Evolutionary conservation across 352 stramenopile species (phyloP).

Genomic region (Plasmopara viticola): DNA sequence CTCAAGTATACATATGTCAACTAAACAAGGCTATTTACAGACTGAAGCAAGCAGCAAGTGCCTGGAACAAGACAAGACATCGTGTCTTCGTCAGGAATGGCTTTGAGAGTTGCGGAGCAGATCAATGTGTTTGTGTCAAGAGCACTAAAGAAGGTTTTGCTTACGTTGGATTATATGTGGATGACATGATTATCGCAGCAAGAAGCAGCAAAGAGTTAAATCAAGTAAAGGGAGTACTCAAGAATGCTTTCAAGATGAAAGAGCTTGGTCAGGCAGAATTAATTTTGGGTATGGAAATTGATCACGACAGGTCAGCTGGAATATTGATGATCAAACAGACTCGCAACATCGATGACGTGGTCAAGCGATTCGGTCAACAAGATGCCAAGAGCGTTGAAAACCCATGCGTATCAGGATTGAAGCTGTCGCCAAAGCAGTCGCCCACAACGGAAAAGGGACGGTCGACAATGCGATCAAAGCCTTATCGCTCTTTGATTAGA

Average conservation of each 20-base stretch:
- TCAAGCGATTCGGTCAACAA: not conserved
- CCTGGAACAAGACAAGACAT: conserved; percentile 1
- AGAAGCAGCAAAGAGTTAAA: not conserved
- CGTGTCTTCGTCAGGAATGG: not conserved
- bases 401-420: not conserved
- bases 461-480: not conserved
- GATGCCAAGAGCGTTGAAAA: not conserved
- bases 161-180: not conserved
- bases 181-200: conserved; percentile 1
- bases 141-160: not conserved
- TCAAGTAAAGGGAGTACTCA: not conserved
- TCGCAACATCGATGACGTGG: not conserved
- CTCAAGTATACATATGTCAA: not conserved
- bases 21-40: not conserved
- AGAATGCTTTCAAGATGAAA: not conserved
- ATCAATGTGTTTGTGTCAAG: conserved; percentile 1
- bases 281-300: not conserved
- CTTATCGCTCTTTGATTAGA: not conserved
- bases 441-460: not conserved
- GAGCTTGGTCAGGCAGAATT: not conserved
- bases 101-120: not conserved
- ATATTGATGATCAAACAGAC: conserved; percentile 1
- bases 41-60: not conserved
- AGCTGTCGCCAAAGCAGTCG: not conserved
- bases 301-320: no score